Evolutionary conservation across 805 yeast species (phyloP), one percentile per base, ranked within the genome.

Genomic region (Ogataea nitratoaversa): DNA sequence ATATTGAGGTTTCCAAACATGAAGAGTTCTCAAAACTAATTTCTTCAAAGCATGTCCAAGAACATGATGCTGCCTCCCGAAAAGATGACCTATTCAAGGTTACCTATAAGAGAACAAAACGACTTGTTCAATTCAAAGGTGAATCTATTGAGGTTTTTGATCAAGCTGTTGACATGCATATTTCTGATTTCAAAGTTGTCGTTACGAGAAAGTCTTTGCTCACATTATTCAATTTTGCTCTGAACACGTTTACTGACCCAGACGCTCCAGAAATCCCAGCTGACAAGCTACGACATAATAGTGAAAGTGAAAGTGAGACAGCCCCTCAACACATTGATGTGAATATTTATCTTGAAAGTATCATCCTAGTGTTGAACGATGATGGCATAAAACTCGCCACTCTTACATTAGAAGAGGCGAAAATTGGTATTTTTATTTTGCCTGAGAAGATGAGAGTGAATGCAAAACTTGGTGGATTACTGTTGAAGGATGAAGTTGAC

Each of bases 171-270:
- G 69, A 75, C 8, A 65, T 93, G 37, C 71, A 79, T 32, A 72
- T 93, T 63, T 88, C 96, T 0, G 87, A 95, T 12, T 75, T 93
- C 39, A 78, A 78, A 46, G 71, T 84, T 28, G 82, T 85, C 2
- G 62, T 90, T 6, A 79, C 95, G 0, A 78, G 97, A 35, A 84
- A 78, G 54, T 84, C 95, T 1, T 63, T 85, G 13, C 68, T 93
- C 45, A 83, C 95, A 1, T 65, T 93, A 12, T 63, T 91, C 47
- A 91, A 89, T 58, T 93, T 82, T 58, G 70, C 84, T 2, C 66
- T 90, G 53, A 84, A 88, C 33, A 93, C 98, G 0, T 93, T 93
- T 58, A 84, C 96, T 0, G 82, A 82, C 60, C 95, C 95, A 0
- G 73, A 78, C 46, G 81, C 84, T 1, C 76, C 76, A 5, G 79